Base-by-base conservation (phyloP, 352 stramenopile genomes). In the Pythium inflatum region DNA sequence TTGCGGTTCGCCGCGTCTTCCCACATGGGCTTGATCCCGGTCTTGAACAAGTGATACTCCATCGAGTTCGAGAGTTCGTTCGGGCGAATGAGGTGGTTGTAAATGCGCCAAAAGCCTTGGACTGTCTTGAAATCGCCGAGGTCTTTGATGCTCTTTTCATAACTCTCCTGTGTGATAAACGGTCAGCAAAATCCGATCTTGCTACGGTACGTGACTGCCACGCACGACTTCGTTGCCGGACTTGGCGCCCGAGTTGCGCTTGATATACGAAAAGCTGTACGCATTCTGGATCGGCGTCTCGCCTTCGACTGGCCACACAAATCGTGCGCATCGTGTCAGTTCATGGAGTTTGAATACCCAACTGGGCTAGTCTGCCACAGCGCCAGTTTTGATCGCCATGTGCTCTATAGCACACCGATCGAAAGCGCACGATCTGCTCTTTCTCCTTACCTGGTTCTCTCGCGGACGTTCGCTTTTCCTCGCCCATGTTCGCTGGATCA, bases 1-100 rank as follows among this genome's bases (percentile, higher is more conserved):
- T 89, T 98, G 66, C 79, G 87, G 78, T 99, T 99, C 41, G 89
- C 82, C 25, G 90, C 85, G 76, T 99, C 96, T 81, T 99, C 97
- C 97, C 97, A 99, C 91, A 98, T 99, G 25, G 97, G 97, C 58
- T 95, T 87, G 46, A 99, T 93, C 50, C 96, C 96, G 49, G 98
- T 85, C 77, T 98, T 98, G 77, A 99, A 99, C 68, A 99, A 83
- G 75, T 98, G 96, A 80, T 99, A 99, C 87, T 99, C 98, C 74
- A 90, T 98, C 73, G 92, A 90, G 16, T 94, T 80, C 49, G 88
- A 80, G 36, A 98, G 83, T 73, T 96, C 89, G 49, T 83, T 96
- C 48, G 92, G 86, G 59, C 89, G 82, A 61, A 97, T 74, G n/a
- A 98, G 85, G 80, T 98, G 98, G 88, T 98, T 98, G 85, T 97